A percentile compares a stretch with the other conserved stretches of the same genome.
Conservation (phyloP, 495 filamentous ascomycete species). For the Talaromyces borbonicus region DNA sequence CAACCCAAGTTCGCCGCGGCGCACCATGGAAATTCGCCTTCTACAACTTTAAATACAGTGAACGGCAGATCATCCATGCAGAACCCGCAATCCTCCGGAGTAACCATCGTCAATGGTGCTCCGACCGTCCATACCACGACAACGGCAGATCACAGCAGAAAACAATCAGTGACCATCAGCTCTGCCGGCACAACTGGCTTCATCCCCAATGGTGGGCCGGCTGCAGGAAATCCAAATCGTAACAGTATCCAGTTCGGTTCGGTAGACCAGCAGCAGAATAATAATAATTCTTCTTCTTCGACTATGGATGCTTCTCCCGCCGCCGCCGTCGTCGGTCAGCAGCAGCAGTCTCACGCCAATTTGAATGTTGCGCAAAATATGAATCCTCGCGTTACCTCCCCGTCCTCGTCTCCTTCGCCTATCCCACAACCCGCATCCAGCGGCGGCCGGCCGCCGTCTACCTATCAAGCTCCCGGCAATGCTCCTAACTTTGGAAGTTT, state of each 20-base stretch:
- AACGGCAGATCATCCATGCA: slow-evolving; percentile 73
- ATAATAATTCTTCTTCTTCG: no score
- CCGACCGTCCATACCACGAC: slow-evolving; percentile 45
- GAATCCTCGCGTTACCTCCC: slow-evolving; percentile 59
- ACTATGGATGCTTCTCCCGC: slow-evolving; percentile 50
- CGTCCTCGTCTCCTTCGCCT: slow-evolving; percentile 72
- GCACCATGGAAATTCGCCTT: slow-evolving; percentile 75
- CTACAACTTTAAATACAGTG: slow-evolving; percentile 54
- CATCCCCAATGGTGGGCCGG: slow-evolving; percentile 63
- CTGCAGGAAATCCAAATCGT: slow-evolving; percentile 44
- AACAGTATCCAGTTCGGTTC: slow-evolving; percentile 72
- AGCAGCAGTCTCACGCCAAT: slow-evolving; percentile 32
- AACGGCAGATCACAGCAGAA: slow-evolving; percentile 64
- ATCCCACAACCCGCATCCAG: slow-evolving; percentile 81
- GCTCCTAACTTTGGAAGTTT: slow-evolving; percentile 75
- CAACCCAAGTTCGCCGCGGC: slow-evolving; percentile 55
- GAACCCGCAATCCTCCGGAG: slow-evolving; percentile 45
- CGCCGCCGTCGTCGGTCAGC: slow-evolving; percentile 40
- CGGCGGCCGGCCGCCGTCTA: slow-evolving; percentile 72
- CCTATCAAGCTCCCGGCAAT: slow-evolving; percentile 52
- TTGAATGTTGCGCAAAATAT: slow-evolving; percentile 57
- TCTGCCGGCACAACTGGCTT: slow-evolving; percentile 64
- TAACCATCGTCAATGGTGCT: slow-evolving; percentile 60
- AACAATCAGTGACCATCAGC: slow-evolving; percentile 80
- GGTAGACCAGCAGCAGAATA: slow-evolving; percentile 45